Evolutionary conservation across 495 filamentous ascomycete genomes (phyloP).

Genomic region (Hypoxylon crocopeplum): DNA sequence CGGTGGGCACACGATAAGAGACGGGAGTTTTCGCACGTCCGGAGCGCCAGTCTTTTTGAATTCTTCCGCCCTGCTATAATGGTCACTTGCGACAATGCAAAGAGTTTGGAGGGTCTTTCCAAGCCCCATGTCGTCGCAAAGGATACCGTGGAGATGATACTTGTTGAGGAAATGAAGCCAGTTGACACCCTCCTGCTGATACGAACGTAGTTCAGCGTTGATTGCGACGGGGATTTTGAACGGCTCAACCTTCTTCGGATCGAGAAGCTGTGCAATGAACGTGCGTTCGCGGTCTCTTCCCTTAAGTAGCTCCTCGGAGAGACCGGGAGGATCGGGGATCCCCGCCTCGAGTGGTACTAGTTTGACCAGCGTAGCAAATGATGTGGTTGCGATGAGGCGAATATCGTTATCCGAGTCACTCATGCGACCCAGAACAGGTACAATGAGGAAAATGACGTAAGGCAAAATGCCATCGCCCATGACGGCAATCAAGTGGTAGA

Average conservation of each 20-base stretch:
- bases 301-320: constrained; percentile 84
- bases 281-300: constrained; percentile 92
- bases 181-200: constrained; percentile 98
- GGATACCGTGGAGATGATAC: constrained; percentile 96
- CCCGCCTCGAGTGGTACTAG: constrained; percentile 98
- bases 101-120: constrained; percentile 97
- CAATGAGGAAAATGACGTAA: constrained; percentile 98
- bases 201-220: constrained; percentile 92
- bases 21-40: constrained; percentile 82
- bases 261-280: constrained; percentile 95
- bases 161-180: constrained; percentile 98
- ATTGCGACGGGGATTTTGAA: constrained; percentile 95
- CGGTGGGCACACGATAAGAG: constrained; percentile 93
- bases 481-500: constrained; percentile 95
- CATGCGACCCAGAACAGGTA: constrained; percentile 98
- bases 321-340: constrained; percentile 93
- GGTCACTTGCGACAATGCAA: constrained; percentile 97
- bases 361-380: constrained; percentile 96
- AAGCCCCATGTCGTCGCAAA: constrained; percentile 99
- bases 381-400: constrained; percentile 91
- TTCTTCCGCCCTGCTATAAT: constrained; percentile 90
- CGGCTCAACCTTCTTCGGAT: constrained; percentile 91
- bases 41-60: constrained; percentile 76
- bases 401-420: constrained; percentile 97
- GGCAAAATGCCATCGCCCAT: constrained; percentile 97